A percentile compares a stretch with the other conserved stretches of the same genome.
Conservation (phyloP, 768 basidiomycete genomes). For the Boletus barrowsii region DNA sequence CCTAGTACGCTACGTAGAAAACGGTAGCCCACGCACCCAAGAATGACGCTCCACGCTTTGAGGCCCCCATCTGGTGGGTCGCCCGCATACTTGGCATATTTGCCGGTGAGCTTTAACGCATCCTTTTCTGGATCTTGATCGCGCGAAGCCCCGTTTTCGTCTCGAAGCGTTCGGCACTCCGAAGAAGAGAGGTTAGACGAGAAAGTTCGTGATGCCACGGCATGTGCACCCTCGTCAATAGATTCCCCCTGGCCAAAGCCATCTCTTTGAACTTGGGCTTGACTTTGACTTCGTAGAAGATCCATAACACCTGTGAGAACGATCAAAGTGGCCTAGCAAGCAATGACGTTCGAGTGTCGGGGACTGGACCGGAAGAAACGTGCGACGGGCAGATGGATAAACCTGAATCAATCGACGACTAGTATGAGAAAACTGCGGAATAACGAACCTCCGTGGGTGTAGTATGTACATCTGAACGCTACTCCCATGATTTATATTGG, state of each 20-base stretch:
- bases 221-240: not conserved
- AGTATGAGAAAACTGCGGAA: not conserved
- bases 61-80: slow-evolving; percentile 30
- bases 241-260: not conserved
- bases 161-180: slow-evolving; percentile 13
- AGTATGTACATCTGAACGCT: not conserved
- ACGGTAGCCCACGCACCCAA: slow-evolving; percentile 19
- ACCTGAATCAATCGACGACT: not conserved
- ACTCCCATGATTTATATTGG: slow-evolving; percentile 8
- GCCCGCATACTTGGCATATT: slow-evolving; percentile 18
- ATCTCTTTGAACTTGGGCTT: not conserved
- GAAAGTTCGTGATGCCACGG: not conserved
- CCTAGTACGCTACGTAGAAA: no score
- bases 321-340: no score
- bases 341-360: not conserved
- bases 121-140: slow-evolving; percentile 9
- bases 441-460: not conserved
- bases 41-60: slow-evolving; percentile 31
- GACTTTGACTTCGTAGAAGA: not conserved
- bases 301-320: not conserved
- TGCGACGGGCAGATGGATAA: not conserved
- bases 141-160: not conserved
- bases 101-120: not conserved
- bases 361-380: not conserved
- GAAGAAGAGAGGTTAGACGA: not conserved